Evolutionary conservation across 352 stramenopile species (phyloP).

Genomic region (Globisporangium irregulare): DNA sequence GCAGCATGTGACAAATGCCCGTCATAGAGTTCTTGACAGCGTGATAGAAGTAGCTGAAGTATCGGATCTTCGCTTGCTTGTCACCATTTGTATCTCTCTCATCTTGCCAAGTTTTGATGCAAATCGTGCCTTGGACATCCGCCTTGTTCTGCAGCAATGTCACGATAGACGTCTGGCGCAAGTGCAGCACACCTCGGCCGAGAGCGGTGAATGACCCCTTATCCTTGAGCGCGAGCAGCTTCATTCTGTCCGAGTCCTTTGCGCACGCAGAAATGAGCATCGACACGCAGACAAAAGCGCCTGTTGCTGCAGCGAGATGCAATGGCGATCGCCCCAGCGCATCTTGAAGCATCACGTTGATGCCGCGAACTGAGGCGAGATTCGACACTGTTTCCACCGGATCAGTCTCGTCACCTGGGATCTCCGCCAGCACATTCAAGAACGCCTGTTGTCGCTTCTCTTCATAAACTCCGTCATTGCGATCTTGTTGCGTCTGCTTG

Average conservation of each 20-base stretch:
- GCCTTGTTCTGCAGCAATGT: conserved; percentile 65
- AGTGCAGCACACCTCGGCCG: conserved; percentile 47
- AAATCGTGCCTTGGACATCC: conserved; percentile 48
- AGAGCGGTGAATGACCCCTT: conserved; percentile 51
- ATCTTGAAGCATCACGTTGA: conserved; percentile 42
- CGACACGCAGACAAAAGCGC: conserved; percentile 71
- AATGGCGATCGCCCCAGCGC: conserved; percentile 52
- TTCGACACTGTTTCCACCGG: conserved; percentile 79
- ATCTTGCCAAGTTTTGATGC: conserved; percentile 20
- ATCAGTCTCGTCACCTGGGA: conserved; percentile 48
- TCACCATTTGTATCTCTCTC: conserved; percentile 4
- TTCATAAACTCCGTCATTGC: conserved; percentile 45
- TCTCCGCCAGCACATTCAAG: conserved; percentile 30
- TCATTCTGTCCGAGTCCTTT: conserved; percentile 22
- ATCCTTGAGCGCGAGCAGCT: conserved; percentile 38
- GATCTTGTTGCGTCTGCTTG: conserved; percentile 25
- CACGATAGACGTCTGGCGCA: conserved; percentile 74
- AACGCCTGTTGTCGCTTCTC: conserved; percentile 46
- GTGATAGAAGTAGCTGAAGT: conserved; percentile 71
- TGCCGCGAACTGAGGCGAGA: conserved; percentile 41
- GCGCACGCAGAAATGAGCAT: conserved; percentile 42
- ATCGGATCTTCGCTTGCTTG: conserved; percentile 24
- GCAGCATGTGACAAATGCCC: conserved; percentile 75
- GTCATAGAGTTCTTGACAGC: conserved; percentile 66
- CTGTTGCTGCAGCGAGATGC: conserved; percentile 67